These are phyloP conservation scores for Cryptosporidium sp. DNA, from an alignment of 169 alveolate species.

Conservation along the genomic window DNA sequence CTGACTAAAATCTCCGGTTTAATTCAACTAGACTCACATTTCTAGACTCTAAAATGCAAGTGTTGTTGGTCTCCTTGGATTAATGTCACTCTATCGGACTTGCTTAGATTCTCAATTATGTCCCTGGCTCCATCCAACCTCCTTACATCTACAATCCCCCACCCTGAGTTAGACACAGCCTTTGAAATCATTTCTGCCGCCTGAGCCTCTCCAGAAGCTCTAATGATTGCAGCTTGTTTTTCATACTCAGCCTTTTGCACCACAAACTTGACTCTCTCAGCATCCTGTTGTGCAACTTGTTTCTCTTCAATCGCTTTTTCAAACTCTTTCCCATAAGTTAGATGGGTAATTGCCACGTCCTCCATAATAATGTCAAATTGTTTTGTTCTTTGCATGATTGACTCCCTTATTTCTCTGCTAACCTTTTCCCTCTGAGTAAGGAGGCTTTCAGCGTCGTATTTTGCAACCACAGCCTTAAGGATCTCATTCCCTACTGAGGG, in stretches of 20 bases:
- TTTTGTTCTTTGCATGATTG: slow-evolving; percentile 93
- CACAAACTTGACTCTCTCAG: slow-evolving; percentile 95
- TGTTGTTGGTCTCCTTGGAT: slow-evolving; percentile 22
- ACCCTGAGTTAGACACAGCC: slow-evolving; percentile 94
- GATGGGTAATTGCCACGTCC: slow-evolving; percentile 97
- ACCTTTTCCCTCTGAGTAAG: slow-evolving; percentile 96
- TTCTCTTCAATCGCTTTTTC: slow-evolving; percentile 97
- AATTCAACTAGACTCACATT: not conserved
- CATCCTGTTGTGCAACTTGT: slow-evolving; percentile 98
- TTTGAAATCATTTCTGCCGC: slow-evolving; percentile 97
- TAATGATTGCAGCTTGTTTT: slow-evolving; percentile 94
- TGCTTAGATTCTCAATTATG: slow-evolving; percentile 93
- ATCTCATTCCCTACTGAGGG: slow-evolving; percentile 98
- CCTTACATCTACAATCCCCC: slow-evolving; percentile 94
- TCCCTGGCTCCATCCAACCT: slow-evolving; percentile 97
- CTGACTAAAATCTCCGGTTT: not conserved
- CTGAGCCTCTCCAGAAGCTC: slow-evolving; percentile 98
- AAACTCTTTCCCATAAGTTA: slow-evolving; percentile 96
- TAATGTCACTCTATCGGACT: slow-evolving; percentile 92
- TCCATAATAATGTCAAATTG: slow-evolving; percentile 94
- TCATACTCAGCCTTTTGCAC: slow-evolving; percentile 96
- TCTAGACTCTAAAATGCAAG: slow-evolving; percentile 5
- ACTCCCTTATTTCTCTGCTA: slow-evolving; percentile 91
- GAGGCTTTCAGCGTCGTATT: slow-evolving; percentile 94
- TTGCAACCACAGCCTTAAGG: slow-evolving; percentile 96